A percentile compares a stretch with the other conserved stretches of the same genome.
These are phyloP conservation scores for Solanum medicagineum DNA, from an alignment of 257 asterid species.

Conservation along the genomic window DNA sequence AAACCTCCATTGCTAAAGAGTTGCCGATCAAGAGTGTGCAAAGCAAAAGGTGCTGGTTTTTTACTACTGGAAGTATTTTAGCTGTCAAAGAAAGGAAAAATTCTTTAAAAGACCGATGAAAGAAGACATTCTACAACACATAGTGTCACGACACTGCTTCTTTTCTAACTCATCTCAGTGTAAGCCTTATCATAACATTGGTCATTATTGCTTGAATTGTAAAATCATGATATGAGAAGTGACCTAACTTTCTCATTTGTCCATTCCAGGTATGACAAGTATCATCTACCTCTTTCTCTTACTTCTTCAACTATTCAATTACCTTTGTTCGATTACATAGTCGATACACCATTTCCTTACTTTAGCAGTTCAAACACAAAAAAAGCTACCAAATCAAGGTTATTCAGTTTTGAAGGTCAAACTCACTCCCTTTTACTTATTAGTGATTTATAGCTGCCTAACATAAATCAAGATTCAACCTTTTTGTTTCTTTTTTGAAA, in stretches of 20 bases:
- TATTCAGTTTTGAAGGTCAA: background rate
- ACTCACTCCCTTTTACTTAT: background rate
- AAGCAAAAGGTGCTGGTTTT: constrained; percentile 94
- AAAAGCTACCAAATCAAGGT: background rate
- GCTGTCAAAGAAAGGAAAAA: constrained; percentile 39
- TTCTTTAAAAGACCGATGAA: background rate
- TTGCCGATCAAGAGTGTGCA: constrained; percentile 99
- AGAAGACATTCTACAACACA: background rate
- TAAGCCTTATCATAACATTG: background rate
- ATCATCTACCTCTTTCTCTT: background rate
- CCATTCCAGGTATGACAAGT: background rate
- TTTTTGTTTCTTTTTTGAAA: background rate
- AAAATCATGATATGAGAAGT: background rate
- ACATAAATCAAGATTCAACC: background rate
- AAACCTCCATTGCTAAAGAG: constrained; percentile 98
- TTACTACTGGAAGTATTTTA: constrained; percentile 91
- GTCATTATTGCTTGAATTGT: background rate
- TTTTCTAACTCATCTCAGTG: background rate
- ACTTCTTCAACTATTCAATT: background rate
- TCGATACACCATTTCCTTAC: background rate
- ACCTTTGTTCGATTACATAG: background rate
- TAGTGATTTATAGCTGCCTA: background rate
- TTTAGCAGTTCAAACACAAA: background rate
- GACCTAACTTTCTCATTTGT: background rate
- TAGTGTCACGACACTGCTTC: background rate